phyloP scores from a whole-genome alignment of 2,329 filamentous ascomycete species.

The Escovopsis sp. region DNA sequence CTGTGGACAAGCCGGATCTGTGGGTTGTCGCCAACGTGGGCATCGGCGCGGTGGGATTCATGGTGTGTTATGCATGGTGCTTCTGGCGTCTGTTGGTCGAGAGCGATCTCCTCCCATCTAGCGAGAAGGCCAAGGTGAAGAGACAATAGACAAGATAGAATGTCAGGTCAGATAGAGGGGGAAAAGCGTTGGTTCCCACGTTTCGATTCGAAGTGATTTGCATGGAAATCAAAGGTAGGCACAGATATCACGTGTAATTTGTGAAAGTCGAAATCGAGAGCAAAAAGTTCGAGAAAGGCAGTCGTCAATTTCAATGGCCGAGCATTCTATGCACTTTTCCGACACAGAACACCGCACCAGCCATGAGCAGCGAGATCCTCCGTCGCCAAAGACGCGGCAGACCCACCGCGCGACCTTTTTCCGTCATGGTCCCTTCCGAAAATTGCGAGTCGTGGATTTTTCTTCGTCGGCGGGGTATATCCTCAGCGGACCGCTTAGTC shows the following conservation, averaged over 20 bases:
- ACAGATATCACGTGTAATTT: too few species aligned
- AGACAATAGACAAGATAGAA: conserved; percentile 12
- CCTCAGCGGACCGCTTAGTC: conserved; percentile 37
- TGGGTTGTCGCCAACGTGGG: conserved; percentile 90
- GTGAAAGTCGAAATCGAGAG: too few species aligned
- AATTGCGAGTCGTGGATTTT: conserved; percentile 18
- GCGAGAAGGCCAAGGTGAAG: conserved; percentile 20
- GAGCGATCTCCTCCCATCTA: conserved; percentile 33
- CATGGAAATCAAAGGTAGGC: too few species aligned
- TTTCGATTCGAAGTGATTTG: too few species aligned
- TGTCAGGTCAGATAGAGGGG: too few species aligned
- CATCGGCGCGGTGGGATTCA: conserved; percentile 72
- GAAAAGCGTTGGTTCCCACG: too few species aligned
- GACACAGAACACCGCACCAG: conserved; percentile 14
- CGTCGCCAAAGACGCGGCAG: conserved; percentile 16
- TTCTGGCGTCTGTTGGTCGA: conserved; percentile 50
- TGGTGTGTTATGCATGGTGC: conserved; percentile 84
- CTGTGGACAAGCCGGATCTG: conserved; percentile 68
- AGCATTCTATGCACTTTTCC: conserved; percentile 13
- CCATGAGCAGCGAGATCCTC: conserved; percentile 17
- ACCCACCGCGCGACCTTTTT: conserved; percentile 16
- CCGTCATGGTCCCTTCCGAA: conserved; percentile 17
- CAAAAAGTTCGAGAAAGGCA: conserved; percentile 11
- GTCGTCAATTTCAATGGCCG: conserved; percentile 16
- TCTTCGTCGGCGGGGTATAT: conserved; percentile 14